These are phyloP conservation scores for Blastocystis hominis DNA, from an alignment of 352 stramenopile genomes.

Conservation along the genomic window DNA sequence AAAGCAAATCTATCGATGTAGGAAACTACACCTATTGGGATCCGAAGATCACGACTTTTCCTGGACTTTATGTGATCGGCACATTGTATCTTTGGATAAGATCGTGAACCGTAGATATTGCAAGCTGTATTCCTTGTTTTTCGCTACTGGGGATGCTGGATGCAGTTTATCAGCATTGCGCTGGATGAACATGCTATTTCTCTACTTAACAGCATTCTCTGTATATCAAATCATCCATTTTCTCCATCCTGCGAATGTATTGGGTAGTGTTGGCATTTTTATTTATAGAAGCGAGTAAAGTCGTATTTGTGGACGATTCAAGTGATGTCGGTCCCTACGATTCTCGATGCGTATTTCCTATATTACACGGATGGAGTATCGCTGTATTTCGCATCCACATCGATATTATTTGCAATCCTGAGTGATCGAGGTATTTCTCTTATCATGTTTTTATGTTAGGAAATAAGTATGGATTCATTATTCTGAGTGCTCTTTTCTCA, in stretches of 20 bases:
- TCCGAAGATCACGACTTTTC: constrained; percentile 78
- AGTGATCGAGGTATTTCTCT: not conserved
- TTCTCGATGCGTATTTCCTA: constrained; percentile 73
- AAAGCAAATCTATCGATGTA: not conserved
- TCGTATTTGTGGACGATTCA: constrained; percentile 66
- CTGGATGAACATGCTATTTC: constrained; percentile 71
- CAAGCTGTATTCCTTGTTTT: constrained; percentile 36
- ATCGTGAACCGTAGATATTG: constrained; percentile 41
- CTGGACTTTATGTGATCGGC: constrained; percentile 69
- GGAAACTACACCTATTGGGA: constrained; percentile 65
- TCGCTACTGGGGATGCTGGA: not conserved
- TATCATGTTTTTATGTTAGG: not conserved
- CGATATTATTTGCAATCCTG: constrained; percentile 65
- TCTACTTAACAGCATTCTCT: not conserved
- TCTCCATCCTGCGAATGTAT: not conserved
- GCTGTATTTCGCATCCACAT: constrained; percentile 71
- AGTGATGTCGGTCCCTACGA: constrained; percentile 68
- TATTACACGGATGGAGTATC: constrained; percentile 75
- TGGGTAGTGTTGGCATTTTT: not conserved
- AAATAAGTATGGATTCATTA: not conserved
- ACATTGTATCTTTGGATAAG: constrained; percentile 53
- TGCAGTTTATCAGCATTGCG: constrained; percentile 67
- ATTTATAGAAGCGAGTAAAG: constrained; percentile 53
- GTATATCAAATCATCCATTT: not conserved
- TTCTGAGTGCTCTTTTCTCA: constrained; percentile 20